Evolutionary conservation across 2,329 filamentous ascomycete genomes (phyloP), one percentile per base, ranked within the genome.

Genomic region (Verticillium longisporum): DNA sequence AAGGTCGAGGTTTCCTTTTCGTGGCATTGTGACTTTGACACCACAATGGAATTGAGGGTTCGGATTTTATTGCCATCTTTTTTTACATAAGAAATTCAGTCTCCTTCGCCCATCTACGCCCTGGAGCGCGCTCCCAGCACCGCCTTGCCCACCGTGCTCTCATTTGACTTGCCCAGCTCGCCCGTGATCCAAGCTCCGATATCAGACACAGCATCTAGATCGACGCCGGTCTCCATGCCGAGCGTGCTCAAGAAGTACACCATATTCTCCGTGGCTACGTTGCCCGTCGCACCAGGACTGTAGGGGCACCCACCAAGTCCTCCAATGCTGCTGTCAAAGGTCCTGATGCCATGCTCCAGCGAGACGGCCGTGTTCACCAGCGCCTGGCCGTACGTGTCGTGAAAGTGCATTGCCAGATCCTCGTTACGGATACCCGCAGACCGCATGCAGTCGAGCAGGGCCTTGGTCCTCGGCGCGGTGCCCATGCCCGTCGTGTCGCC

Each of bases 401-500:
- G 92, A 69, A 96, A 94, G 74, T 96, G 92, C 77, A 93, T 86
- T 0, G 90, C 90, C 11, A 96, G 75, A 68, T 90, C 88, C 67
- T 87, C 85, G 60, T 82, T 83, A 21, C 88, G 81, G 18, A 96
- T 82, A 0, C 88, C 88, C 1, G 88, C 89, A 1, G 85, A 82
- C 9, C 80, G 74, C 74, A 92, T 77, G 61, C 87, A 87, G 65
- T 81, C 81, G 61, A 92, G 78, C 56, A 92, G 77, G 61, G 85
- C 83, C 60, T 80, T 77, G 2, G 88, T 91, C 61, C 85, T 79
- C 18, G 87, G 87, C n/a, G 87, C 88, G 0, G 91, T 96, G 36
- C 92, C 93, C 83, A 96, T 92, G 18, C 93, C 93, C 0, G 92
- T 94, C 0, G 93, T 97, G 70, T 97, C 93, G 6, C 92, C 92